Base-by-base conservation (phyloP, 331 rosid species). In the Malus hybrid region DNA sequence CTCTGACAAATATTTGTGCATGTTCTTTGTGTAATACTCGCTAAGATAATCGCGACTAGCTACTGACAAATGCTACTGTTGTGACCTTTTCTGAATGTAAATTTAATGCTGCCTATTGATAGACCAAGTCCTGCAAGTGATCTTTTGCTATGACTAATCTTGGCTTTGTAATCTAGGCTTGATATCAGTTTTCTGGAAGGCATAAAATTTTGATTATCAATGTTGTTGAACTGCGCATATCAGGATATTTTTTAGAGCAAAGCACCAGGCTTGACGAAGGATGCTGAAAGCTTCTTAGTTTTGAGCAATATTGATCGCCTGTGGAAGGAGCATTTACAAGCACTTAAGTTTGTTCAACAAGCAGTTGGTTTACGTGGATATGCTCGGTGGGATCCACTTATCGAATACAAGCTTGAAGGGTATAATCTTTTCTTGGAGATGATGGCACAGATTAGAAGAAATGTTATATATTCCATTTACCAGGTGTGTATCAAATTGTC, bases 371-470 rank as follows among this genome's bases (percentile, higher is more conserved):
- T 95, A 78, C 90, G 97, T 18, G 99, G 99, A 10, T 92, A 95
- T 64, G 99, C 99, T 4, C 99, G 90, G 67, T 82, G 97, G 55
- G 99, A 90, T 80, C 99, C 99, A 69, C 97, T 95, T 69, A 95
- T 95, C 22, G 97, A 95, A 85, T 95, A 95, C 78, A 95, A 92
- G 78, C 96, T 95, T 11, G 99, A 95, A 88, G 99, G 97, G 50
- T 95, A 92, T 71, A 92, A 92, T 86, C 97, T 95, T 83, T 95
- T 95, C 96, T 84, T 95, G 78, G 99, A 95, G 55, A 95, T 95
- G 99, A 95, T 95, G 99, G 99, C 97, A 63, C 97, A 95, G 55
- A 79, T 95, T 46, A 86, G 99, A 87, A 90, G 99, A 84, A 95
- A 95, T 74, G 99, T 95, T 73, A 95, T 95, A 33, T 95, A 90